Conservation (phyloP, 306 rosid species). For the Prunus padus region DNA sequence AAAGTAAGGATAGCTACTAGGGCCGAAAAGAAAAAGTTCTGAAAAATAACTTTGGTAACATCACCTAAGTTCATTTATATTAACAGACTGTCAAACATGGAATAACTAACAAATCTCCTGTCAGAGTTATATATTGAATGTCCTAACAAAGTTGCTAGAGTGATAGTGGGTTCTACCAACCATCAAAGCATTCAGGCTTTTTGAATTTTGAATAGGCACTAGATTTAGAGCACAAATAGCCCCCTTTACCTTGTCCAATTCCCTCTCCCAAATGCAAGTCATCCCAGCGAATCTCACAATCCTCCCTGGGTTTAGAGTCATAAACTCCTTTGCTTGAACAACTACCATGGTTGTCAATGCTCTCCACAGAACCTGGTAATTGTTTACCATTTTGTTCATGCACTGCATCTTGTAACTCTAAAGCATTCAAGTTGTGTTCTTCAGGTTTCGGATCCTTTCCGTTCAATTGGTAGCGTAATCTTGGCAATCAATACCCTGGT, state of each 20-base stretch:
- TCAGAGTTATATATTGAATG: too few relatives aligned
- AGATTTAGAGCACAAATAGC: not conserved
- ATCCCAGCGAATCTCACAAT: conserved; percentile 64
- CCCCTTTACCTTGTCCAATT: conserved; percentile 63
- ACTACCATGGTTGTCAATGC: conserved; percentile 31
- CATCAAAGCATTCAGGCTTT: not conserved
- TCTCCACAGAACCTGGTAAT: conserved; percentile 31
- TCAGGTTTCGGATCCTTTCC: conserved; percentile 35
- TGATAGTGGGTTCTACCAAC: not conserved
- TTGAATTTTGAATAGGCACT: not conserved
- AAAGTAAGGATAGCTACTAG: not conserved
- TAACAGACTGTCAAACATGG: not conserved
- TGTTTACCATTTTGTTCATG: conserved; percentile 43
- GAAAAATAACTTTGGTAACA: not conserved
- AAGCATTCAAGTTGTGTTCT: conserved; percentile 25
- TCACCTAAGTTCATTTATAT: not conserved
- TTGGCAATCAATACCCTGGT: conserved; percentile 24
- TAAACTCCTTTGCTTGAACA: conserved; percentile 51
- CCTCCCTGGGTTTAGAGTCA: conserved; percentile 40
- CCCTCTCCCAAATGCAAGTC: conserved; percentile 59
- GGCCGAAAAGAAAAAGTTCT: not conserved
- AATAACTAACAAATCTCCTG: not conserved
- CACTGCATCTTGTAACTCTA: conserved; percentile 36
- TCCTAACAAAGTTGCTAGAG: not conserved
- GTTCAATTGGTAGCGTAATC: conserved; percentile 19